Evolutionary conservation across 139 green algal species (phyloP).

Genomic region (Micractinium conductrix): DNA sequence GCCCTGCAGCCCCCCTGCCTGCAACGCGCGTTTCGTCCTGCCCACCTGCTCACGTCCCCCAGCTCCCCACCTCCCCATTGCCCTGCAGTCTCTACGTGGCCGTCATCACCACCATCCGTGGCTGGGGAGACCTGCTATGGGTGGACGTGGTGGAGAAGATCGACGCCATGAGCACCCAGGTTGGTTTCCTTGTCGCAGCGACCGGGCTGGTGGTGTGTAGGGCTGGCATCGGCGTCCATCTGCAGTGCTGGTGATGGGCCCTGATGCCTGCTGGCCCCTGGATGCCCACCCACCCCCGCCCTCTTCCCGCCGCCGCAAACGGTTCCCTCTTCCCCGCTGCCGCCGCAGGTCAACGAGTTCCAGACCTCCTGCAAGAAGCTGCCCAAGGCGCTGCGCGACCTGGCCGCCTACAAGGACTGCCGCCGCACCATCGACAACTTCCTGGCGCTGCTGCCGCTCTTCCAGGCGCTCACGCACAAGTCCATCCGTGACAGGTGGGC

Average conservation of each 20-base stretch:
- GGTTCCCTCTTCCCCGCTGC: neutral
- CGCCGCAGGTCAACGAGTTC: constrained; percentile 38
- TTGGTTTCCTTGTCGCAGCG: too few species aligned
- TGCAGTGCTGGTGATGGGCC: too few species aligned
- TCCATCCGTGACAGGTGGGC: constrained; percentile 36
- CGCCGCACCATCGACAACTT: constrained; percentile 92
- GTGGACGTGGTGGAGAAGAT: constrained; percentile 91
- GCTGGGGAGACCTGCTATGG: constrained; percentile 90
- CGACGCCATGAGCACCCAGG: constrained; percentile 83
- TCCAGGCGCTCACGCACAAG: constrained; percentile 65
- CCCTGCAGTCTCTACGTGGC: constrained; percentile 85
- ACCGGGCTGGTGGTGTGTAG: too few species aligned
- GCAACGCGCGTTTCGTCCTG: too few species aligned
- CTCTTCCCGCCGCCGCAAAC: too few species aligned
- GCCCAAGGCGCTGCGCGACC: constrained; percentile 87
- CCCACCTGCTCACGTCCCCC: neutral
- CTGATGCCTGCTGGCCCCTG: neutral
- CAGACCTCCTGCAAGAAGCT: constrained; percentile 85
- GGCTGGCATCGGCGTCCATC: neutral
- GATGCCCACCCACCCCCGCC: too few species aligned
- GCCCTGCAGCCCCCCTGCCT: neutral
- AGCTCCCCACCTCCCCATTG: neutral
- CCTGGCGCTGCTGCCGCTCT: constrained; percentile 88
- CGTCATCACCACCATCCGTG: constrained; percentile 91
- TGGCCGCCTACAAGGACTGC: constrained; percentile 90